Percentiles rank a stretch among this genome's conserved stretches.
These are phyloP conservation scores for Zarea fungicola DNA, from an alignment of 2,329 filamentous ascomycete species.

Conservation along the genomic window DNA sequence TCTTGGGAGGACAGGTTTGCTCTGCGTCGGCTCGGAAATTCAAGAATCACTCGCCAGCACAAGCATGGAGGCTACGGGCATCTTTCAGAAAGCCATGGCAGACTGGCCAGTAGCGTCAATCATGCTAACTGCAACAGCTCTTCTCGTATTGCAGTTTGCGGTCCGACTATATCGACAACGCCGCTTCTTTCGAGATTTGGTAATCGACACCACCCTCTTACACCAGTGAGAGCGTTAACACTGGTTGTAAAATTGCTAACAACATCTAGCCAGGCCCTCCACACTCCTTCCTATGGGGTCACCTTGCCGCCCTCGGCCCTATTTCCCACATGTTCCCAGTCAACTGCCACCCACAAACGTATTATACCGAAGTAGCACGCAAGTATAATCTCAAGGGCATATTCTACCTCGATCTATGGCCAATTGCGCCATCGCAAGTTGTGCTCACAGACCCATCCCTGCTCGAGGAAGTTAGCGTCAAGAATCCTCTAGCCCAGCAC, in stretches of 20 bases:
- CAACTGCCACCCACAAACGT: slow-evolving; percentile 9
- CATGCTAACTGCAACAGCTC: too few species aligned
- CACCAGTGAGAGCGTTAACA: background rate
- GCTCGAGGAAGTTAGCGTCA: slow-evolving; percentile 14
- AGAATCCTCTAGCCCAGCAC: background rate
- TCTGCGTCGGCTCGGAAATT: too few species aligned
- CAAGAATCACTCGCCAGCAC: too few species aligned
- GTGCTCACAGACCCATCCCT: slow-evolving; percentile 23
- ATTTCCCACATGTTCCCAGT: slow-evolving; percentile 16
- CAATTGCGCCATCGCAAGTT: slow-evolving; percentile 21
- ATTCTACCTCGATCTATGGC: slow-evolving; percentile 29
- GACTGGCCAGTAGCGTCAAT: too few species aligned
- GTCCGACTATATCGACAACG: background rate
- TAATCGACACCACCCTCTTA: background rate
- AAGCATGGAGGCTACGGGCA: too few species aligned
- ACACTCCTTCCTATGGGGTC: slow-evolving; percentile 20
- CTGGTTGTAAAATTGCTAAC: background rate
- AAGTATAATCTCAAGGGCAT: slow-evolving; percentile 23
- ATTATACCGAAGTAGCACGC: slow-evolving; percentile 19
- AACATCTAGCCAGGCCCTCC: slow-evolving; percentile 7
- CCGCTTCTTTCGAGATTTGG: background rate
- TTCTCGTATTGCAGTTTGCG: too few species aligned
- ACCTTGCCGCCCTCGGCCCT: slow-evolving; percentile 18
- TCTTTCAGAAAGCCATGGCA: too few species aligned
- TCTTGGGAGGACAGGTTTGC: too few species aligned